Evolutionary conservation across 2,329 filamentous ascomycete species (phyloP), one percentile per base, ranked within the genome.

Genomic region (Apiospora hydei): DNA sequence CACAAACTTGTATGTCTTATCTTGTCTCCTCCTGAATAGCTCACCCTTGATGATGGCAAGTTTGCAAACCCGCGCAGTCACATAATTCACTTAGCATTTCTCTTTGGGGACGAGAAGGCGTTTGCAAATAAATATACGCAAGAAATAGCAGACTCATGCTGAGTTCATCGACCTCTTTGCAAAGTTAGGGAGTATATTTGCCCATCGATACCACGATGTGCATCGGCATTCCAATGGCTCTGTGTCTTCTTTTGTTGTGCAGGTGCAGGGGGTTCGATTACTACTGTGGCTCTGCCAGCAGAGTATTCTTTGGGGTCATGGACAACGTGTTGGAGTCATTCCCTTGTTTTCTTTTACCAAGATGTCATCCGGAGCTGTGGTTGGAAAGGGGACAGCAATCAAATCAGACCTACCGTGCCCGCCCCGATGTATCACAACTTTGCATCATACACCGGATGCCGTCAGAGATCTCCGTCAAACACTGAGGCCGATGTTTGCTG

Each of bases 401-500:
- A 64, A 1, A 14, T 11, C 34, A 34, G 57, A 41, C 18, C 34
- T 14, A 24, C 10, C 8, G 3, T 34, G n/a, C 34, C 57, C 34
- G 41, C 18, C 13, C 57, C 57, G 57, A n/a, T 24, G 57, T 64
- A 34, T 38, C 21, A 64, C 57, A 41, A 41, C 34, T 38, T n/a
- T 64, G 57, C 34, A 41, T 41, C 57, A 64, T 34, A 13, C 34
- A 18, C 34, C 57, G 10, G 30, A 16, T 64, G 57, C 57, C 34
- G 38, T 64, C 34, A 41, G 30, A 61, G 38, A 64, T 4, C 34
- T 64, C 57, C 57, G 30, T 64, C 57, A 64, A 64, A 64, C 57
- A 41, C 16, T 64, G 8, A 18, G 21, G 7, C 13, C 34, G 18
- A 24, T n/a, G 34, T 64, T 64, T 64, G 57, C 57, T 41, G 6